Conservation (phyloP, 129 eudicot species). For the Centrapalus pauciflorus region DNA sequence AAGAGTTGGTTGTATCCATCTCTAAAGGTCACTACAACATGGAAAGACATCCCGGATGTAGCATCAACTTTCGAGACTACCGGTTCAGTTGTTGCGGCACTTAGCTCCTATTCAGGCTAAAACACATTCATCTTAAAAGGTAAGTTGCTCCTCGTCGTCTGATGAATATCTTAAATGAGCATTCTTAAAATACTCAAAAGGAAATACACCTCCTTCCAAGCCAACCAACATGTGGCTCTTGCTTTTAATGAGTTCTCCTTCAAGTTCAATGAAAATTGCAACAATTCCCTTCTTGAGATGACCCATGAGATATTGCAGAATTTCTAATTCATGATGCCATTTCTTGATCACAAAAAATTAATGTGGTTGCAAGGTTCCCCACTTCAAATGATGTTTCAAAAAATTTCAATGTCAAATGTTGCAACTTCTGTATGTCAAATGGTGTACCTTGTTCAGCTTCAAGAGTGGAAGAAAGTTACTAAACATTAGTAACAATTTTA, state of each 20-base stretch:
- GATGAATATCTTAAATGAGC: neutral
- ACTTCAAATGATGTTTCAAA: no score
- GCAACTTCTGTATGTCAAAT: no score
- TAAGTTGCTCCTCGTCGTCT: conserved; percentile 1
- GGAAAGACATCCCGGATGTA: conserved; percentile 94
- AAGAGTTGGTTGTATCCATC: conserved; percentile 81
- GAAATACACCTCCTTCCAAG: no score
- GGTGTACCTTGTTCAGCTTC: no score
- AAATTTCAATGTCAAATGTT: no score
- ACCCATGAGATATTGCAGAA: no score
- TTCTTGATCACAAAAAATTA: neutral
- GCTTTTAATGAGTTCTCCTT: neutral
- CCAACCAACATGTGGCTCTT: neutral
- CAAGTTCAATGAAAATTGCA: neutral
- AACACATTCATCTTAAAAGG: conserved; percentile 13
- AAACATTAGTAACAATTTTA: no score
- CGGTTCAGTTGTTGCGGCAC: conserved; percentile 83
- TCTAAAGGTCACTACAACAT: conserved; percentile 70
- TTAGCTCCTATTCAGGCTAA: conserved; percentile 62
- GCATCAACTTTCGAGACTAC: conserved; percentile 79
- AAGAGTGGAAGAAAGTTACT: no score
- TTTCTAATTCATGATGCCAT: no score
- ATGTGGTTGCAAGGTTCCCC: neutral
- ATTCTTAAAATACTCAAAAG: neutral
- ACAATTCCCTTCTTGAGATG: neutral